Conservation (phyloP, 257 asterid species). For the Capsicum baccatum region DNA sequence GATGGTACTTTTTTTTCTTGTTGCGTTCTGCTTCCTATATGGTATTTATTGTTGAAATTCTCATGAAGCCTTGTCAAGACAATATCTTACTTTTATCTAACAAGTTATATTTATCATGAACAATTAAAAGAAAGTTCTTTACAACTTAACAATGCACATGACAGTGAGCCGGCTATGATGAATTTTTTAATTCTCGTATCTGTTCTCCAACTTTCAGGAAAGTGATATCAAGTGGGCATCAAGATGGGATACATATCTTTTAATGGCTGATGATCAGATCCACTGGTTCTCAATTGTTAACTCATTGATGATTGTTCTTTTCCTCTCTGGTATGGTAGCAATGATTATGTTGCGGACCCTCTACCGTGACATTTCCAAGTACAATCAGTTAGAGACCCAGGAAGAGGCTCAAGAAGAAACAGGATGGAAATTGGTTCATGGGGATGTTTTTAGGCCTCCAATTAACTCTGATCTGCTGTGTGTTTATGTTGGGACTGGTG, state of each 20-base stretch:
- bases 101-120: not conserved
- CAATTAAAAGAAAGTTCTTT: not conserved
- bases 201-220: slow-evolving; percentile 51
- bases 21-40: not conserved
- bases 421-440: slow-evolving; percentile 96
- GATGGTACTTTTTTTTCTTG: not conserved
- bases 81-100: not conserved
- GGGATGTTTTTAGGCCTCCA: slow-evolving; percentile 91
- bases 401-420: slow-evolving; percentile 97
- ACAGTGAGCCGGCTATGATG: slow-evolving; percentile 27
- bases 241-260: slow-evolving; percentile 89
- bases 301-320: slow-evolving; percentile 90
- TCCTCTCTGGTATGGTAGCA: slow-evolving; percentile 93
- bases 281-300: slow-evolving; percentile 93
- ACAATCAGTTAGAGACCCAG: slow-evolving; percentile 89
- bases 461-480: slow-evolving; percentile 78
- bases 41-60: not conserved
- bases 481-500: slow-evolving; percentile 86
- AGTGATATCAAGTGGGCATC: slow-evolving; percentile 96
- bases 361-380: slow-evolving; percentile 82
- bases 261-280: slow-evolving; percentile 92
- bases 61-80: not conserved
- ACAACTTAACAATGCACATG: slow-evolving; percentile 8
- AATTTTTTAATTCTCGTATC: not conserved
- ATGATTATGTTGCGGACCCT: slow-evolving; percentile 91